phyloP scores from a whole-genome alignment of 495 filamentous ascomycete genomes.

The Letharia columbiana region DNA sequence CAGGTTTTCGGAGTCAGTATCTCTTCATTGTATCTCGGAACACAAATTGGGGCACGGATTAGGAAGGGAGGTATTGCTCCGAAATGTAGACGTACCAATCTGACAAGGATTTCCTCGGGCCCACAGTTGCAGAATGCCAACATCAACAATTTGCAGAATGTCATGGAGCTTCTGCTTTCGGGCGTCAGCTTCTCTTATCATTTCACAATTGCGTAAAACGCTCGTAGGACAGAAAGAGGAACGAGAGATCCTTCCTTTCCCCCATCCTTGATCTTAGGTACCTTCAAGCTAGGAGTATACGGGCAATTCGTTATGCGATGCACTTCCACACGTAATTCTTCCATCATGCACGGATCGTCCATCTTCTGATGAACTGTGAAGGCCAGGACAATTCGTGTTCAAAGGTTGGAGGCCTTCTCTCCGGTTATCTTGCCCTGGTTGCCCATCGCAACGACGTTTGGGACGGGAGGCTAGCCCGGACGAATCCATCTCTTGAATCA shows the following conservation, averaged over 20 bases:
- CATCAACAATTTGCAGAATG: constrained; percentile 24
- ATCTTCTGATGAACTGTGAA: constrained; percentile 57
- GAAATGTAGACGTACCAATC: constrained; percentile 23
- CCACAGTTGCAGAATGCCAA: constrained; percentile 32
- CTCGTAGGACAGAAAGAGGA: neutral
- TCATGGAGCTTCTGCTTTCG: constrained; percentile 34
- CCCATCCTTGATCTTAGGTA: neutral
- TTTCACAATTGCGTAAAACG: neutral
- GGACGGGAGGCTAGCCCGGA: neutral
- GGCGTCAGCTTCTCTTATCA: constrained; percentile 3
- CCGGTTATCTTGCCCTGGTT: neutral
- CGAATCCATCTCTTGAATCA: neutral
- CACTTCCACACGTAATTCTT: constrained; percentile 13
- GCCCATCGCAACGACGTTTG: neutral
- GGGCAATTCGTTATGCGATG: constrained; percentile 17
- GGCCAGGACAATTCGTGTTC: constrained; percentile 28
- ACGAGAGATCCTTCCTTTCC: neutral
- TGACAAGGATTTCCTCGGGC: constrained; percentile 41
- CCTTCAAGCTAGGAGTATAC: constrained; percentile 19
- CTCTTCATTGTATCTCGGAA: too few species aligned
- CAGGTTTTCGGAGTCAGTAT: too few species aligned
- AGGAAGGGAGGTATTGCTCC: too few species aligned
- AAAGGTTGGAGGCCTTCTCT: neutral
- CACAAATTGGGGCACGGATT: too few species aligned
- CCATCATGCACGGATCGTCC: constrained; percentile 27